A percentile compares a stretch with the other conserved stretches of the same genome.
phyloP scores from a whole-genome alignment of 305 asterid species.

The Solanum hybrid region DNA sequence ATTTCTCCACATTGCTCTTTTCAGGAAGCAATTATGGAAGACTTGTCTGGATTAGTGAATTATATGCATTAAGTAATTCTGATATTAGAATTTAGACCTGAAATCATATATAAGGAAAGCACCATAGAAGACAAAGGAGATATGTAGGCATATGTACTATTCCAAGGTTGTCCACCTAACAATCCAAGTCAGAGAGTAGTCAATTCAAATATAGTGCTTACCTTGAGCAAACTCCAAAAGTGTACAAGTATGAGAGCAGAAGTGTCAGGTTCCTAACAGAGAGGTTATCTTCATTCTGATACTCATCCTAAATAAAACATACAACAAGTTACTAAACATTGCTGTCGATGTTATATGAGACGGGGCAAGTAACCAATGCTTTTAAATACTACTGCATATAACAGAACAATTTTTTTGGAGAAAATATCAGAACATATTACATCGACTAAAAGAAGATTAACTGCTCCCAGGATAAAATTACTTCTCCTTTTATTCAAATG shows the following conservation, averaged over 20 bases:
- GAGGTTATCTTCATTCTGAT: conserved; percentile 72
- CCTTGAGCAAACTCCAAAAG: conserved; percentile 83
- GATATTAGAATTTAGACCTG: not conserved
- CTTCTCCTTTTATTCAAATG: not conserved
- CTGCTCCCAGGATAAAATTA: not conserved
- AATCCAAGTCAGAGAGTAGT: not conserved
- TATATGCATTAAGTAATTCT: not conserved
- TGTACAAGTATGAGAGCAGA: conserved; percentile 65
- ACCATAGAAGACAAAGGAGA: not conserved
- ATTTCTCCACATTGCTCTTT: not conserved
- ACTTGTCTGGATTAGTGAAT: not conserved
- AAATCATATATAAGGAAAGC: not conserved
- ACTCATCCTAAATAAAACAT: conserved; percentile 62
- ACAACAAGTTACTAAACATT: not conserved
- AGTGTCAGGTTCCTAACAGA: conserved; percentile 80
- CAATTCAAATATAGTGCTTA: conserved; percentile 13
- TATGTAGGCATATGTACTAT: not conserved
- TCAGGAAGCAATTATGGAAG: not conserved
- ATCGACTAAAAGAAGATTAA: not conserved
- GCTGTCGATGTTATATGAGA: not conserved
- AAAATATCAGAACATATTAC: not conserved
- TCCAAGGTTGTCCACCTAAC: not conserved
- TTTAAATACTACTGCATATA: not conserved
- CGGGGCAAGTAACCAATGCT: not conserved
- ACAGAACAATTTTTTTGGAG: not conserved